Conservation (phyloP, 2,329 filamentous ascomycete species). For the Penicillium sp. region DNA sequence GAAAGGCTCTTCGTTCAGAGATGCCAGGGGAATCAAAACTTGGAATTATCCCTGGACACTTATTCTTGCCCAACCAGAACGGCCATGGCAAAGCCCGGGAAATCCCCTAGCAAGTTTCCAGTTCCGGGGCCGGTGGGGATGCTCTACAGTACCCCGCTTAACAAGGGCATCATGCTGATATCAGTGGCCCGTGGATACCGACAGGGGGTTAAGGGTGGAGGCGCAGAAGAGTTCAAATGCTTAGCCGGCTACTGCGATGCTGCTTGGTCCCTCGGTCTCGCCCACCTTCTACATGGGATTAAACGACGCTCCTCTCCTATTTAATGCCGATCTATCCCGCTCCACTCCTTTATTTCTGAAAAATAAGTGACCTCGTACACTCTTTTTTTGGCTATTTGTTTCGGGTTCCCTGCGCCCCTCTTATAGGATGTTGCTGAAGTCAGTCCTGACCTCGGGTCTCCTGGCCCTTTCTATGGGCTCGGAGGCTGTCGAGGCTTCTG, state of each 20-base stretch:
- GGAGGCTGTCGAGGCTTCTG: constrained; percentile 18
- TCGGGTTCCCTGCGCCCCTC: not conserved
- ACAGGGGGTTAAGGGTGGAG: constrained; percentile 3
- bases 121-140: constrained; percentile 2
- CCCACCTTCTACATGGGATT: not conserved
- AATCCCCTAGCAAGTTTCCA: constrained; percentile 2
- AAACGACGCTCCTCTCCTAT: not conserved
- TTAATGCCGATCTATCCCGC: not conserved
- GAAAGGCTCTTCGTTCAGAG: not conserved
- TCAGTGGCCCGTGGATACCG: constrained; percentile 10
- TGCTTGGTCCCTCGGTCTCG: not conserved
- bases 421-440: constrained; percentile 26
- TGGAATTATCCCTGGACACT: not conserved
- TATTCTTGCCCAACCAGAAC: not conserved
- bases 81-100: not conserved
- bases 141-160: constrained; percentile 4
- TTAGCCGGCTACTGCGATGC: not conserved
- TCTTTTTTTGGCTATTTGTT: not conserved
- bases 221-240: constrained; percentile 11
- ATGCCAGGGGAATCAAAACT: not conserved
- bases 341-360: not conserved
- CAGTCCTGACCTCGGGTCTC: constrained; percentile 24
- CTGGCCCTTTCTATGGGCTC: constrained; percentile 23
- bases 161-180: constrained; percentile 4
- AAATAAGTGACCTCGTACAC: not conserved